Evolutionary conservation across 83 land plant genomes (phyloP), one percentile per base, ranked within the genome.

Genomic region (Picea mariana): DNA sequence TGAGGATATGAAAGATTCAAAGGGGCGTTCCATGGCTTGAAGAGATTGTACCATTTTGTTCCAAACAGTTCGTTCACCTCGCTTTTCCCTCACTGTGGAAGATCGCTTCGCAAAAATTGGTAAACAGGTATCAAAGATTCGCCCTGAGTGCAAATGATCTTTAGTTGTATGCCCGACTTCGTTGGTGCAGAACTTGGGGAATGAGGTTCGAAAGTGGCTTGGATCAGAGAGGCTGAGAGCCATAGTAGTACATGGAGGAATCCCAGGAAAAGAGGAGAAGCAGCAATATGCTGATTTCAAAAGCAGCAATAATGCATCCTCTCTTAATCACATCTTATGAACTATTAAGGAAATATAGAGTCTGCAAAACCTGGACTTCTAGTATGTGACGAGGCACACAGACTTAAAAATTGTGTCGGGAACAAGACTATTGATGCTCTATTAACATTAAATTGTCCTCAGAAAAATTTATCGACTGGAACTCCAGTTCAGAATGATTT

Each of bases 311-410:
- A 31, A 40, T 83, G 23, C 62, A 76, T 82, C 90, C 90, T 9
- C 85, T 88, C 52, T 38, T 88, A 58, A 88, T 88, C 64, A 88
- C 90, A 62, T 88, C 90, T n/a, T 88, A 88, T 83, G 90, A 88
- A 59, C 69, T 85, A 18, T 58, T 85, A 24, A 81, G 88, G 23
- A 88, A 82, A 52, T 77, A 72, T 88, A 27, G 88, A 77, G 67
- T 85, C 90, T 75, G 9, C 88, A 27, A 82, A 85, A 67, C 88
- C 85, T 21, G 90, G 79, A 40, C 88, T 88, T 63, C 87, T 88
- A 40, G 82, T 88, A 31, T 88, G 90, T 80, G 90, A 88, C 67
- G 90, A 88, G 81, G 90, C 90, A 23, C 90, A 88, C 55, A 85
- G 90, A 40, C 88, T 88, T 42, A 88, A 88, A 78, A 88, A 85